Percentiles rank a stretch among this genome's conserved stretches.
Conservation (phyloP, 345 rosid species). For the Citrus glauca region DNA sequence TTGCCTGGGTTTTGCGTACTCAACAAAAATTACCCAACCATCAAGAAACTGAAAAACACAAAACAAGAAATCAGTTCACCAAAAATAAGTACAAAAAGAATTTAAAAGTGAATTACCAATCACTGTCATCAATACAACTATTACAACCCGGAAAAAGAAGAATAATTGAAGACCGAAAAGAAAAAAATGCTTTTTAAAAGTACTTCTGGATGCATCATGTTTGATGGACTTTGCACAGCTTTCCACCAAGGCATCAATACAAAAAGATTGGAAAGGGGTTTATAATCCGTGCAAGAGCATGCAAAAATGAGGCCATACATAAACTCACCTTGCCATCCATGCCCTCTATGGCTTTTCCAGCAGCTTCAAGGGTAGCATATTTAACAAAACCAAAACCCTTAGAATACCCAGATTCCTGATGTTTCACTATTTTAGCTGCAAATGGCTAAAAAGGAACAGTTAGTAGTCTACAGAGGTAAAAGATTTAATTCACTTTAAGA, state of each 20-base stretch:
- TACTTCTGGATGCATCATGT: neutral
- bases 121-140: neutral
- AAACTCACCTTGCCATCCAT: conserved; percentile 87
- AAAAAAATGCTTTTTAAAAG: neutral
- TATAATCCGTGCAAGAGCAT: neutral
- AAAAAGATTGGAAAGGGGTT: too few relatives aligned
- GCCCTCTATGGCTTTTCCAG: conserved; percentile 77
- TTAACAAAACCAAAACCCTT: conserved; percentile 94
- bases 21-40: conserved; percentile 62
- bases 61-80: neutral
- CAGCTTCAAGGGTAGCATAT: conserved; percentile 70
- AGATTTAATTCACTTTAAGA: neutral
- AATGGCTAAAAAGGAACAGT: conserved; percentile 3
- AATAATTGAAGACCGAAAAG: neutral
- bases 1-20: conserved; percentile 42
- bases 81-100: neutral
- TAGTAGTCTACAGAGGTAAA: neutral
- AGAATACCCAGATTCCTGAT: conserved; percentile 74
- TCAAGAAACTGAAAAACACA: conserved; percentile 43
- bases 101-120: neutral
- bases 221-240: too few relatives aligned
- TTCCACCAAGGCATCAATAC: neutral
- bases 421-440: conserved; percentile 78
- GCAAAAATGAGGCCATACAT: neutral
- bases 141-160: neutral